Evolutionary conservation across 1,139 yeast species (phyloP), one percentile per base, ranked within the genome.

Genomic region (Nakaseomyces nivariensis): DNA sequence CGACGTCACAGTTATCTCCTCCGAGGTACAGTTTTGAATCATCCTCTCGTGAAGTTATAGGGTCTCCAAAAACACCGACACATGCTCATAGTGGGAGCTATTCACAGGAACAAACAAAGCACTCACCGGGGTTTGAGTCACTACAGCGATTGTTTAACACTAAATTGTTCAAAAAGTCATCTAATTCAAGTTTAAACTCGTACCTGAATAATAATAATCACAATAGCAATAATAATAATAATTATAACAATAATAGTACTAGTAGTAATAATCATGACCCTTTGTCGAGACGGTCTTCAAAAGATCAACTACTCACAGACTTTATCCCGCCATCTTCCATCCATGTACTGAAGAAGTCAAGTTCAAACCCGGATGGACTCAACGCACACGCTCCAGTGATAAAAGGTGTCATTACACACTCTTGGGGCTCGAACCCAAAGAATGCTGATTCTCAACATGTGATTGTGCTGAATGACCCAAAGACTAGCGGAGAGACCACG

Each of bases 361-460:
- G 42, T 13, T 41, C 44, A 13, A 41, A 41, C 34, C 44, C 44
- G 8, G 44, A 27, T 13, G 33, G 34, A 8, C 46, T 25, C 29
- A 29, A 43, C 10, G 51, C 52, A 8, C 51, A 51, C 5, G 46
- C 56, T 5, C 70, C 72, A 1, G 62, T 68, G 0, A 70, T 70
- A 5, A 64, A 63, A 32, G 74, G 74, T 1, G 70, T 73, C 4
- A 58, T 70, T 29, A 68, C 68, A 7, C 74, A 70, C 53, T 69
- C 69, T 36, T 70, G 73, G 73, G 73, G 73, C 1, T 49, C 52
- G 38, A 32, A 56, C 27, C 47, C 53, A 22, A 52, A 58, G 38
- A 38, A 49, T 32, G 49, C 58, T 6, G 55, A 57, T 17, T 53
- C 58, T 41, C 38, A 13, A 7, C 31, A 47, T 32, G 60, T 64